Evolutionary conservation across 2,329 filamentous ascomycete genomes (phyloP).

Genomic region (Teratosphaeria pseudoeucalypti): DNA sequence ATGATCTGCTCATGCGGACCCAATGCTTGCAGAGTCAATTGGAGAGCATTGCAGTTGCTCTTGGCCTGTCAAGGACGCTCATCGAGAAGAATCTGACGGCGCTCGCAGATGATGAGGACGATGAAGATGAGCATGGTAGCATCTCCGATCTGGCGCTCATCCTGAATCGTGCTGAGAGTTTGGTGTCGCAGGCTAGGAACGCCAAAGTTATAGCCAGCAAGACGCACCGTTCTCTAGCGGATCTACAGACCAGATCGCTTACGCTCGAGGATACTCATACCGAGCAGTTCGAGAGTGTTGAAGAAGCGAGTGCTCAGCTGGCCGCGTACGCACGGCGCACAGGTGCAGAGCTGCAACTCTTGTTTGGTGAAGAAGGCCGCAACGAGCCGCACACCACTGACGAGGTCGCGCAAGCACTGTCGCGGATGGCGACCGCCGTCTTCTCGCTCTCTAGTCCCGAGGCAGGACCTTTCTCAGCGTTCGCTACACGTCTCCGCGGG

Average conservation of each 20-base stretch:
- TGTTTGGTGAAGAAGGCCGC: slow-evolving; percentile 63
- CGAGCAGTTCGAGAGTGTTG: slow-evolving; percentile 60
- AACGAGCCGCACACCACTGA: slow-evolving; percentile 54
- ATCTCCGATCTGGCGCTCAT: slow-evolving; percentile 45
- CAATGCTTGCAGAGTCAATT: slow-evolving; percentile 69
- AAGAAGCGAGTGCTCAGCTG: slow-evolving; percentile 54
- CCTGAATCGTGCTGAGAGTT: slow-evolving; percentile 56
- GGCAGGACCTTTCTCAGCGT: slow-evolving; percentile 59
- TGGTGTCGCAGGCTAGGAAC: slow-evolving; percentile 67
- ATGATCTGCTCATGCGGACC: slow-evolving; percentile 68
- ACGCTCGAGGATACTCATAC: slow-evolving; percentile 59
- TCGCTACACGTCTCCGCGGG: slow-evolving; percentile 55
- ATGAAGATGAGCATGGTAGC: slow-evolving; percentile 55
- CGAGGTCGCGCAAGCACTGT: slow-evolving; percentile 57
- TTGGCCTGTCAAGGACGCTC: slow-evolving; percentile 54
- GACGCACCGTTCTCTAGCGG: slow-evolving; percentile 63
- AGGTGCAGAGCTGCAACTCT: slow-evolving; percentile 53
- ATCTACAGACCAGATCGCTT: slow-evolving; percentile 65
- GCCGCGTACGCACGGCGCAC: slow-evolving; percentile 56
- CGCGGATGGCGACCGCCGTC: slow-evolving; percentile 42
- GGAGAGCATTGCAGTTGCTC: slow-evolving; percentile 61
- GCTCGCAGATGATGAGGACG: slow-evolving; percentile 29
- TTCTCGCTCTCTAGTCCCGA: slow-evolving; percentile 44
- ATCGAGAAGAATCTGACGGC: slow-evolving; percentile 55
- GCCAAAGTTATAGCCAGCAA: slow-evolving; percentile 77